Evolutionary conservation across 225 moss, liverwort and hornwort genomes (phyloP).

Genomic region (Climacium dendroides): DNA sequence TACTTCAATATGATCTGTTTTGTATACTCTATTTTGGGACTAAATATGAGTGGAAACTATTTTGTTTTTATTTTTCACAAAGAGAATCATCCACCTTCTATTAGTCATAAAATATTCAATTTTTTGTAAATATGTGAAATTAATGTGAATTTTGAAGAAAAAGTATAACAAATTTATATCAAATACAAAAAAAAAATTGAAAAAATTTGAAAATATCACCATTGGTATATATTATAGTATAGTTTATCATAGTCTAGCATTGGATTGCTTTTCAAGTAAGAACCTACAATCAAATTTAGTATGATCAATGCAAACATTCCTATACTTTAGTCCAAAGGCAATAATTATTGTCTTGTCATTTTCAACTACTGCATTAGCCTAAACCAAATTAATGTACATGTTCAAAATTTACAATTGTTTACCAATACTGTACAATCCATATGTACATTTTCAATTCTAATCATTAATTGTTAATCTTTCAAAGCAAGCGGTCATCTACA

Average conservation of each 20-base stretch:
- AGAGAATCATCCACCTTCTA: background rate
- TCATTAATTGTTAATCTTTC: background rate
- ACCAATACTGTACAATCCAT: background rate
- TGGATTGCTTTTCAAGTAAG: background rate
- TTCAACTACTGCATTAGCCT: accelerated
- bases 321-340: background rate
- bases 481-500: background rate
- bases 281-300: background rate
- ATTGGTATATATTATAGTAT: background rate
- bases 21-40: background rate
- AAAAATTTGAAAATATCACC: background rate
- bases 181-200: background rate
- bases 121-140: too few relatives aligned
- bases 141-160: background rate
- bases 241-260: background rate
- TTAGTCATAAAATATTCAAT: background rate
- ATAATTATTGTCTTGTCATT: background rate
- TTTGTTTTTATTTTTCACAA: background rate
- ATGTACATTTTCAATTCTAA: background rate
- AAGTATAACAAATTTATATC: accelerated
- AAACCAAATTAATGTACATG: accelerated
- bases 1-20: background rate
- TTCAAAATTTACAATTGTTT: background rate
- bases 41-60: background rate
- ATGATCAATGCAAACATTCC: background rate